Base-by-base conservation (phyloP, 768 basidiomycete genomes). In the Podaxis carcinomalis region DNA sequence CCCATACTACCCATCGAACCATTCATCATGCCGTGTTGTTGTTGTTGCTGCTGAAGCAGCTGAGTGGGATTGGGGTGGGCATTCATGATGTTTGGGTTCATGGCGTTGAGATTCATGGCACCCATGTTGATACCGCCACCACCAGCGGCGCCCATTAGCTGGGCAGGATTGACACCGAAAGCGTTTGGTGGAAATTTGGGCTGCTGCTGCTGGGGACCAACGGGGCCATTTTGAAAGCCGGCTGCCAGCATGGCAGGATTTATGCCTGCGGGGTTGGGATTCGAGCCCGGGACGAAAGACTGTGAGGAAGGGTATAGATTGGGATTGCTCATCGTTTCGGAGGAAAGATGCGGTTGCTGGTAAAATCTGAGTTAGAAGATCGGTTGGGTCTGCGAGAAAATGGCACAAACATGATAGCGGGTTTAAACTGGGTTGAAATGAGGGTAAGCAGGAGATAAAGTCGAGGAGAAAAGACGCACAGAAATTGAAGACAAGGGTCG, bases 181-280 rank as follows among this genome's bases (percentile, higher is more conserved):
- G 51, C 27, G 42, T 60, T 60, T 21, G 16, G 27, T 7, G 59
- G 11, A 52, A 60, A 60, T 19, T 60, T 60, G 50, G 21, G 50
- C 28, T 60, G 59, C 27, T 59, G 56, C 21, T 57, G 59, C 27
- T 60, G 59, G 42, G 40, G 51, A 46, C 51, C 51, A 14, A 60
- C 16, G 11, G 59, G 51, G 2, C 51, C 59, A n/a, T 52, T 60
- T 52, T 52, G 51, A 35, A 60, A 60, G 32, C 59, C 51, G 21
- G 51, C 59, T 2, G 59, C 59, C 19, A 60, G 51, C 59, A 60
- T 60, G 59, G 59, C 59, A 32, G 59, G 59, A 16, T 60, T 60
- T 13, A 60, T 60, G 28, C 51, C 59, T 35, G 59, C 42, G n/a
- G 59, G 51, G 27, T 53, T 60, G n/a, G 59, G 27, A 23, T 36